Evolutionary conservation across 2,329 filamentous ascomycete species (phyloP).

Genomic region (Huntiella omanensis): DNA sequence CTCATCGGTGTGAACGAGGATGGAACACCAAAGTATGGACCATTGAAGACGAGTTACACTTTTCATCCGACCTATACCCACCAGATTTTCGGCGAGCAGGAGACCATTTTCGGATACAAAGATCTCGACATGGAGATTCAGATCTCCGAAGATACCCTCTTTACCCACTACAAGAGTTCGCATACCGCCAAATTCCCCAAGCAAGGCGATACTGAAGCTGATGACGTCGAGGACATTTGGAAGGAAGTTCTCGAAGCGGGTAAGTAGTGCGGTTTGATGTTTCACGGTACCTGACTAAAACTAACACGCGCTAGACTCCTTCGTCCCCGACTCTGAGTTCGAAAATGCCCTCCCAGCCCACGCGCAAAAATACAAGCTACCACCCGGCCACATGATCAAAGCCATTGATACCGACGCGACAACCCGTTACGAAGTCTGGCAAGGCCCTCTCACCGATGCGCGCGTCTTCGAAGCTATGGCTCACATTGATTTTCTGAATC

Average conservation of each 20-base stretch:
- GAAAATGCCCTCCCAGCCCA: too few species aligned
- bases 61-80: conserved; percentile 86
- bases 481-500: conserved; percentile 66
- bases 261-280: neutral
- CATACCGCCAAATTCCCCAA: conserved; percentile 4
- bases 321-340: too few species aligned
- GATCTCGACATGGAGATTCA: conserved; percentile 57
- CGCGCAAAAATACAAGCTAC: neutral
- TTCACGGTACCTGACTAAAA: neutral
- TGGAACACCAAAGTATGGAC: conserved; percentile 21
- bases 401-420: neutral
- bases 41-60: conserved; percentile 32
- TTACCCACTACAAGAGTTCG: conserved; percentile 4
- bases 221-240: conserved; percentile 9
- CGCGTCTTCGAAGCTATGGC: conserved; percentile 52
- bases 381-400: conserved; percentile 6
- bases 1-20: conserved; percentile 21
- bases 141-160: conserved; percentile 34
- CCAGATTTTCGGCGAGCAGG: conserved; percentile 80
- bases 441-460: conserved; percentile 51
- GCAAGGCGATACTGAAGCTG: conserved; percentile 9
- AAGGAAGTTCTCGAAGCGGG: conserved; percentile 6
- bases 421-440: conserved; percentile 60
- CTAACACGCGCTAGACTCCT: conserved; percentile 46
- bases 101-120: conserved; percentile 80